phyloP scores from a whole-genome alignment of 2,329 filamentous ascomycete species.

The Hypoxylon sp. region DNA sequence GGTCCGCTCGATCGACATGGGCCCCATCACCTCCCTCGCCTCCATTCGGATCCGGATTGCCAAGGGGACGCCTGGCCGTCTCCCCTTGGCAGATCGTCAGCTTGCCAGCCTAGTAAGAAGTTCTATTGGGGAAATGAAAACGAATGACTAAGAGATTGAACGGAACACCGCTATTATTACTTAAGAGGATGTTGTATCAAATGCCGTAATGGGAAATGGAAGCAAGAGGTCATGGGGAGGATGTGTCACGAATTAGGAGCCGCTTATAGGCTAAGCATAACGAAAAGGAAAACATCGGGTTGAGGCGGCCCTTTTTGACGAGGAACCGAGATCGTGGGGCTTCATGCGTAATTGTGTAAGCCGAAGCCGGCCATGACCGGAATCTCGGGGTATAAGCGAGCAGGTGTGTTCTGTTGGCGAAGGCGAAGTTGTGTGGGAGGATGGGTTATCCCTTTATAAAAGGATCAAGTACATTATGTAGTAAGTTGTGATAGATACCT shows the following conservation, averaged over 20 bases:
- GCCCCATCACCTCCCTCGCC: constrained; percentile 17
- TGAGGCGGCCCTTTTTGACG: constrained; percentile 29
- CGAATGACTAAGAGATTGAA: constrained; percentile 22
- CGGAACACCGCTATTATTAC: constrained; percentile 19
- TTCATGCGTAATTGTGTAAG: constrained; percentile 23
- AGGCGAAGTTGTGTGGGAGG: not conserved
- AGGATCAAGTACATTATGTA: not conserved
- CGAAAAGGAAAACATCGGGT: constrained; percentile 35
- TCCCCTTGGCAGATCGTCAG: not conserved
- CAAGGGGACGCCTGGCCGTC: not conserved
- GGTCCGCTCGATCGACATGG: constrained; percentile 15
- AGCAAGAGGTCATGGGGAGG: not conserved
- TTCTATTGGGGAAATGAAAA: constrained; percentile 5
- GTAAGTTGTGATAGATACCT: not conserved
- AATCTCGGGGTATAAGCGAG: constrained; percentile 4
- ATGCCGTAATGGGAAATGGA: constrained; percentile 16
- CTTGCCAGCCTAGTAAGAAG: constrained; percentile 3
- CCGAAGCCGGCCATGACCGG: constrained; percentile 24
- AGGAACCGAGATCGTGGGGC: constrained; percentile 12
- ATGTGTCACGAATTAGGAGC: constrained; percentile 32
- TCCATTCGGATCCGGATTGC: constrained; percentile 16
- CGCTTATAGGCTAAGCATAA: constrained; percentile 15
- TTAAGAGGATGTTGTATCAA: constrained; percentile 26
- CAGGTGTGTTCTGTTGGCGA: not conserved
- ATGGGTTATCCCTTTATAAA: constrained; percentile 13